phyloP scores from a whole-genome alignment of 257 asterid species.

The Coffea canephora region DNA sequence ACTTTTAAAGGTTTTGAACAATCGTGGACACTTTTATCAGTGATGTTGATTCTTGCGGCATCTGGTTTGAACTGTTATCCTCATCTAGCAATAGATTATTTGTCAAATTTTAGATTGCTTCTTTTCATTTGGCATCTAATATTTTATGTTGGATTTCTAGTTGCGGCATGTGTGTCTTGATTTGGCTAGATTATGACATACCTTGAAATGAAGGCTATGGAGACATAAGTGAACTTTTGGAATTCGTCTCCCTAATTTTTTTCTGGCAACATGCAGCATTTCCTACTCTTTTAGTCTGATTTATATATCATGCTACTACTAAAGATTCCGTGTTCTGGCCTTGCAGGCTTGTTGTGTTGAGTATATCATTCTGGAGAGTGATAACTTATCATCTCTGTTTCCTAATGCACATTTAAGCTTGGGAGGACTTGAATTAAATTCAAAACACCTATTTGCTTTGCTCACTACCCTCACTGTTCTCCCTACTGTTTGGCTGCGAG shows the following conservation, averaged over 20 bases:
- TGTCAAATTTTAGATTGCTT: not conserved
- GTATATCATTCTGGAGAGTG: conserved; percentile 84
- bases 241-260: not conserved
- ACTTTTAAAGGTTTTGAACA: not conserved
- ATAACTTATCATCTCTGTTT: conserved; percentile 80
- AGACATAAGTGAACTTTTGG: not conserved
- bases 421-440: conserved; percentile 50
- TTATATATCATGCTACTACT: not conserved
- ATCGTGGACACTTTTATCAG: not conserved
- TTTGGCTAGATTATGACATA: not conserved
- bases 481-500: conserved; percentile 82
- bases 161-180: not conserved
- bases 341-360: conserved; percentile 90
- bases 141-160: not conserved
- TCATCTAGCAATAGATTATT: not conserved
- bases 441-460: conserved; percentile 72
- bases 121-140: not conserved
- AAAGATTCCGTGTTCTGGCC: not conserved
- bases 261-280: not conserved
- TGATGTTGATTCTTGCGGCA: not conserved
- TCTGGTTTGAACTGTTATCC: not conserved
- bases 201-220: not conserved
- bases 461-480: conserved; percentile 71
- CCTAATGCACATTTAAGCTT: conserved; percentile 72
- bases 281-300: not conserved